phyloP scores from a whole-genome alignment of 495 filamentous ascomycete genomes.

The Hyaloscypha bicolor region DNA sequence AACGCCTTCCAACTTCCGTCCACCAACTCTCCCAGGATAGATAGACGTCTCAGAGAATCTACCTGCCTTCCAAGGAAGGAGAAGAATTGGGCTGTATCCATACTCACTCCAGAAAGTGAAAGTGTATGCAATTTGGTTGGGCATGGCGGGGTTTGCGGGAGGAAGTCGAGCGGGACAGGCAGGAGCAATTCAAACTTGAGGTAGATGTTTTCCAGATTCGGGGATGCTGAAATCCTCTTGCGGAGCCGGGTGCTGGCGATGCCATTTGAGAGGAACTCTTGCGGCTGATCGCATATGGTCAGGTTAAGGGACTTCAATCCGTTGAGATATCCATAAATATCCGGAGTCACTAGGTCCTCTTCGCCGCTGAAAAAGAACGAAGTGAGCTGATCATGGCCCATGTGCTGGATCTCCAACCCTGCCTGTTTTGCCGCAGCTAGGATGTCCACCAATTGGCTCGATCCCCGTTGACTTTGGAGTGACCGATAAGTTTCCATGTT shows the following conservation, averaged over 20 bases:
- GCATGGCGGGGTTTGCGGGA: not conserved
- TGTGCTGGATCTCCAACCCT: slow-evolving; percentile 16
- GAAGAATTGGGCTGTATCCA: slow-evolving; percentile 4
- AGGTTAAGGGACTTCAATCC: slow-evolving; percentile 14
- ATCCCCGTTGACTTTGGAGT: not conserved
- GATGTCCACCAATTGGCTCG: slow-evolving; percentile 8
- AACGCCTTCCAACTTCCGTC: slow-evolving; percentile 7
- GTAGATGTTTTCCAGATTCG: slow-evolving; percentile 4
- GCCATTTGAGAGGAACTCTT: not conserved
- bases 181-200: not conserved
- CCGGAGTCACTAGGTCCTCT: not conserved
- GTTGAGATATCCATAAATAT: not conserved
- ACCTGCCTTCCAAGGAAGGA: slow-evolving; percentile 14
- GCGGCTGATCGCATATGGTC: not conserved
- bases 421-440: slow-evolving; percentile 16
- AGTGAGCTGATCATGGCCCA: slow-evolving; percentile 9
- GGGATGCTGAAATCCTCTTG: not conserved
- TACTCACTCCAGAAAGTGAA: not conserved
- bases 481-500: slow-evolving; percentile 3
- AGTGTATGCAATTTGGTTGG: not conserved
- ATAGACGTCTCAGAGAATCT: not conserved
- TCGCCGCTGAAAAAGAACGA: slow-evolving; percentile 6
- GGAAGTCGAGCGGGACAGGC: not conserved
- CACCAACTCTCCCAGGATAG: not conserved
- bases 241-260: not conserved